Base-by-base conservation (phyloP, 2,329 filamentous ascomycete species). In the Fusarium chaquense region DNA sequence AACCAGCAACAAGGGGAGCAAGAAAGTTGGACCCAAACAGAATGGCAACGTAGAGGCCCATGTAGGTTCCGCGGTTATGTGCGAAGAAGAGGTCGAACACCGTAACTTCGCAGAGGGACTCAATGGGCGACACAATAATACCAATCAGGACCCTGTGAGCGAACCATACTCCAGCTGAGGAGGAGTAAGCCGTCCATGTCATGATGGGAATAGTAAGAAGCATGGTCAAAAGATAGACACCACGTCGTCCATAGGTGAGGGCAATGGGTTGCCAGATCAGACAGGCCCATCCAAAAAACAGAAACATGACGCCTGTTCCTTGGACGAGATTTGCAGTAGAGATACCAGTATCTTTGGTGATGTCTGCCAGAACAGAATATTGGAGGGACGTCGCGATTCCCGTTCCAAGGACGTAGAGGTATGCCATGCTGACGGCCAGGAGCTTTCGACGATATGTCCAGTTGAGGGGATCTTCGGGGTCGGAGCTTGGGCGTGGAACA, bases 1-100 rank as follows among this genome's bases (percentile, higher is more conserved):
- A 58, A 1, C 56, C 56, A 0, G 56, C 56, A 11, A 55, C n/a
- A 4, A 55, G 49, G 1, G 56, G 49, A 5, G 56, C 56, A 6
- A 58, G 56, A 0, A 58, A 58, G 1, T 54, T 58, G 3, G 56
- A 58, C 4, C 56, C 49, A 10, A 58, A 55, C 2, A 54, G 15
- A 13, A 58, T 58, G 1, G 30, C 38, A 2, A 55, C 40, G 20
- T 58, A 58, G n/a, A 58, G 56, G 6, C 56, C 52, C 49, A 58
- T 55, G 3, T 55, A 58, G 12, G 49, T 55, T 7, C 56, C 38
- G 9, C 56, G 56, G 0, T 55, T 55, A 6, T 58, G 56, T 10
- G 49, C 49, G 15, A 58, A 58, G 40, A 54, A 55, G 12, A 55
- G 49, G 10, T 58, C 56, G 10, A 55, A 59, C 0, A 59, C 49